Evolutionary conservation across 768 basidiomycete species (phyloP), one percentile per base, ranked within the genome.

Genomic region (Suillus spraguei): DNA sequence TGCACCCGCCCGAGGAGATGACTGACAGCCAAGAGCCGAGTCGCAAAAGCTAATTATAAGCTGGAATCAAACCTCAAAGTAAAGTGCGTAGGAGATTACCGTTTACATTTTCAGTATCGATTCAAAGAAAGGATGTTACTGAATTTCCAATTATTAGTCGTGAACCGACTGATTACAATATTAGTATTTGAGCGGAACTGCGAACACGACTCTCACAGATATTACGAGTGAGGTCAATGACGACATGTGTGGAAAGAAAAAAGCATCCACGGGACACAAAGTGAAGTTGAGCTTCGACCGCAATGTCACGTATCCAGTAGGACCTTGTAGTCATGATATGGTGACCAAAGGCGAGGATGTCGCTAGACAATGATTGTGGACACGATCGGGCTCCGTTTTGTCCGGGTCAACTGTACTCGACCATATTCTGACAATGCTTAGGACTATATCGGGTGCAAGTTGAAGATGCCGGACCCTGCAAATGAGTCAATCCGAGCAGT

Each of bases 391-490:
- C 20, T 52, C 32, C 50, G 17, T 5, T 32, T 28, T 28, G 28
- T 28, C 2, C 28, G 17, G 28, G 17, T 32, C 24, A 52, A 28
- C 22, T 20, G 50, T 20, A 17, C 32, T 52, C 32, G 32, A 52
- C 50, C 10, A 17, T 17, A 52, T 52, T 52, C 17, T 33, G 28
- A 20, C 50, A 52, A 32, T 32, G 28, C 50, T 22, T 14, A 24
- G 22, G 28, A 50, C 49, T 53, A 53, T 53, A 53, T 53, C 20
- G 20, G 32, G 17, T 17, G 20, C 52, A 53, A 53, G 32, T 20
- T 53, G 52, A 53, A 53, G 52, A 33, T 53, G 52, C 52, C 52
- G 52, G 52, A 2, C 50, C 50, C 32, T 33, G 20, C 52, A 53
- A 20, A 53, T 53, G 11, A 28, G 28, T 6, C 32, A 33, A 33